A percentile compares a stretch with the other conserved stretches of the same genome.
phyloP scores from a whole-genome alignment of 306 rosid species.

The Vicia sativa region DNA sequence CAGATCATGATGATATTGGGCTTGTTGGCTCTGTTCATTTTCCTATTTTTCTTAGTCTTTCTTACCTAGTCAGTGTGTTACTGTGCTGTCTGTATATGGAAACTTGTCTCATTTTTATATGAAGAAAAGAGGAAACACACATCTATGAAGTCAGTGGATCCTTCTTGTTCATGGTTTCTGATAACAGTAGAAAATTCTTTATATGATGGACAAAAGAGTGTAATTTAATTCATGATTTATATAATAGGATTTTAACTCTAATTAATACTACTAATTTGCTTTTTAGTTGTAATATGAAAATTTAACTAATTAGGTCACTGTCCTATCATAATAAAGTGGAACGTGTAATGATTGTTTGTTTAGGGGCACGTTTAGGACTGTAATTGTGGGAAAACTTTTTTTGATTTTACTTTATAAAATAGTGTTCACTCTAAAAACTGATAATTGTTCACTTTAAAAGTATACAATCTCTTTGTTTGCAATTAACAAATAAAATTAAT shows the following conservation, averaged over 20 bases:
- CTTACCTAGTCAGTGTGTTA: slow-evolving; percentile 59
- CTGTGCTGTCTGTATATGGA: slow-evolving; percentile 39
- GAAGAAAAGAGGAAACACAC: slow-evolving; percentile 24
- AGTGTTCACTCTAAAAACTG: no score
- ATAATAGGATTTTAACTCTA: slow-evolving; percentile 36
- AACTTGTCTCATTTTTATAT: slow-evolving; percentile 21
- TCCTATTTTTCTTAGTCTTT: slow-evolving; percentile 86
- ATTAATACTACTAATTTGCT: no score
- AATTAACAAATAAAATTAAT: no score
- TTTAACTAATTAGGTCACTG: no score
- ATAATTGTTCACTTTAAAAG: no score
- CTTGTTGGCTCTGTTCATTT: slow-evolving; percentile 74
- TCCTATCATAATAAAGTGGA: no score
- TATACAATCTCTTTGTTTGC: no score
- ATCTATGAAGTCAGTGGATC: slow-evolving; percentile 2
- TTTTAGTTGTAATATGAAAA: no score
- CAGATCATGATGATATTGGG: slow-evolving; percentile 82
- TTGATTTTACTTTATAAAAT: no score
- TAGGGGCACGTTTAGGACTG: no score
- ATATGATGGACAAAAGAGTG: slow-evolving; percentile 30
- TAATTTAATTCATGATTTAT: slow-evolving; percentile 29
- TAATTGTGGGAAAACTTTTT: no score
- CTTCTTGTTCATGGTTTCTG: slow-evolving; percentile 31
- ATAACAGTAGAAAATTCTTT: slow-evolving; percentile 30
- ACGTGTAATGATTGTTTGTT: no score